A percentile compares a stretch with the other conserved stretches of the same genome.
Conservation (phyloP, 345 rosid genomes). For the Populus pruinosa region DNA sequence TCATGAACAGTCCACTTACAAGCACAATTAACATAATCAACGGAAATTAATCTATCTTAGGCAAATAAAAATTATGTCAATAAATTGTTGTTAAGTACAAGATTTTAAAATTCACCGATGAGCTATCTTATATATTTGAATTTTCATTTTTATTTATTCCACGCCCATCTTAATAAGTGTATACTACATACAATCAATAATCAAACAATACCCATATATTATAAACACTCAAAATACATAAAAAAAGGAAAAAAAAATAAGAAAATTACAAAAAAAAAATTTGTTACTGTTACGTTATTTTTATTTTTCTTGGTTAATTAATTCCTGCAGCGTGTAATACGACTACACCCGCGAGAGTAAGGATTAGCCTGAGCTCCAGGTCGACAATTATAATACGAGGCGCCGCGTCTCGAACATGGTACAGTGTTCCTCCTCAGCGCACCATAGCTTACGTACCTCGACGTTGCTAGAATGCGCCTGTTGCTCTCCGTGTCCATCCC, state of each 20-base stretch:
- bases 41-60: too few species aligned
- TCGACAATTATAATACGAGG: conserved; percentile 33
- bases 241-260: neutral
- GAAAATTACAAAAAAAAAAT: neutral
- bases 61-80: too few species aligned
- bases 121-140: neutral
- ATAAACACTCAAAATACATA: neutral
- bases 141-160: neutral
- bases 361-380: conserved; percentile 36
- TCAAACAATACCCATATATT: too few species aligned
- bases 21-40: too few species aligned
- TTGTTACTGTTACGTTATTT: neutral
- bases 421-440: conserved; percentile 35
- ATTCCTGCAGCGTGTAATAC: conserved; percentile 27
- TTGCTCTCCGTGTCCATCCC: conserved; percentile 28
- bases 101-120: too few species aligned
- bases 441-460: conserved; percentile 32
- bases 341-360: conserved; percentile 28
- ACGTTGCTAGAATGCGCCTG: conserved; percentile 19
- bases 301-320: neutral
- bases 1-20: too few species aligned
- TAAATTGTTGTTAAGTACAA: neutral
- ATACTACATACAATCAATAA: neutral
- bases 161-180: neutral
- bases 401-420: conserved; percentile 35